These are phyloP conservation scores for Starmera quercuum DNA, from an alignment of 805 yeast species.

Conservation along the genomic window DNA sequence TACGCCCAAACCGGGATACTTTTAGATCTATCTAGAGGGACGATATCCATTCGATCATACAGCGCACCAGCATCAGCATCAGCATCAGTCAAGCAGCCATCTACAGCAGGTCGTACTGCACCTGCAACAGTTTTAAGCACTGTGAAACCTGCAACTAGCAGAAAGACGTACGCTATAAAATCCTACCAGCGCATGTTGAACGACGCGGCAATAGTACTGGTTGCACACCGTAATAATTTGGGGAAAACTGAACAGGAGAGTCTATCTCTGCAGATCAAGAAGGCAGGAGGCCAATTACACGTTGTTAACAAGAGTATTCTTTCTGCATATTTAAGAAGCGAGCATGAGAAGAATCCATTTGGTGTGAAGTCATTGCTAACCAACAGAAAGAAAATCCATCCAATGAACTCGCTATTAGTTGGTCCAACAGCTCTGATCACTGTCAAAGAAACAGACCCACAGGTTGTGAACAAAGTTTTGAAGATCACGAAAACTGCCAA, in stretches of 20 bases:
- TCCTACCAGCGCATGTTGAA: slow-evolving; percentile 66
- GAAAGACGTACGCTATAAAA: slow-evolving; percentile 85
- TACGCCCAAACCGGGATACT: no score
- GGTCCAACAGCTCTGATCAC: slow-evolving; percentile 86
- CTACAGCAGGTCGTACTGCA: no score
- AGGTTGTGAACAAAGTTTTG: slow-evolving; percentile 50
- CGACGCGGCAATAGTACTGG: slow-evolving; percentile 59
- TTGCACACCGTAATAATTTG: slow-evolving; percentile 81
- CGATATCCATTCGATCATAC: no score
- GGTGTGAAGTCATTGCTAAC: slow-evolving; percentile 39
- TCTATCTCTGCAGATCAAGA: slow-evolving; percentile 52
- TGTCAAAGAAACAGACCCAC: slow-evolving; percentile 65
- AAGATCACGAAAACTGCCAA: slow-evolving; percentile 53
- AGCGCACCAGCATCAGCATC: no score
- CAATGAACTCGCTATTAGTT: slow-evolving; percentile 56
- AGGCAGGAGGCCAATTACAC: slow-evolving; percentile 63
- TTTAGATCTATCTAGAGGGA: no score
- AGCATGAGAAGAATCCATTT: slow-evolving; percentile 69
- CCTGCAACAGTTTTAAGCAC: no score
- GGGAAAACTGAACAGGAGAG: slow-evolving; percentile 57
- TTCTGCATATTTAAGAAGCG: slow-evolving; percentile 68
- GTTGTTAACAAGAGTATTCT: slow-evolving; percentile 65
- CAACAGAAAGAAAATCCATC: slow-evolving; percentile 45
- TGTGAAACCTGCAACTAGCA: no score
- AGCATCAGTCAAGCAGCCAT: no score